Conservation (phyloP, 106 monocot genomes). For the Vanilla planifolia region DNA sequence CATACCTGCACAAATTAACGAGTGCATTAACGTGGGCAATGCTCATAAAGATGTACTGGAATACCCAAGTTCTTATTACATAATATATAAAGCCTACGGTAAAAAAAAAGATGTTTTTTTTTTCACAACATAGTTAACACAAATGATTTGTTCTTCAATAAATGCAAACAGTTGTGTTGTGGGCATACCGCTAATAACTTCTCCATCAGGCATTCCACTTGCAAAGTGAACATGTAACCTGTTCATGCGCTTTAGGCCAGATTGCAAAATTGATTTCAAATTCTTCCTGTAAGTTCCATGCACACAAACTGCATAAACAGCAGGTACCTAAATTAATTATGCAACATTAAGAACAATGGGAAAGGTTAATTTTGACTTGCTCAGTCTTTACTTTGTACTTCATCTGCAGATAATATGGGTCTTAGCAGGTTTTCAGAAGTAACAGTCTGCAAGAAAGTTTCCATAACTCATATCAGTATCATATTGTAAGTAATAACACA, state of each 20-base stretch:
- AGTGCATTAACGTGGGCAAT: no score
- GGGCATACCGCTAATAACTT: constrained; percentile 92
- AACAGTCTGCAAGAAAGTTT: constrained; percentile 42
- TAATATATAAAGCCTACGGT: no score
- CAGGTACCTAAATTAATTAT: not conserved
- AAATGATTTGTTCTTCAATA: no score
- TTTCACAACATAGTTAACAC: no score
- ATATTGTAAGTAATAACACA: not conserved
- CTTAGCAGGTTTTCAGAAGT: constrained; percentile 72
- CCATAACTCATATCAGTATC: not conserved
- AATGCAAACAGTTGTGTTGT: no score
- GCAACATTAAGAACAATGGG: not conserved
- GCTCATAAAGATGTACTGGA: no score
- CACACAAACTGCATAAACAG: constrained; percentile 62
- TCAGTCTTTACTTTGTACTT: constrained; percentile 42
- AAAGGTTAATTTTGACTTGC: not conserved
- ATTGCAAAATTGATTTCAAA: constrained; percentile 81
- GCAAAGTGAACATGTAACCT: constrained; percentile 93
- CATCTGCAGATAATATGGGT: constrained; percentile 76
- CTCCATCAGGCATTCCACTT: constrained; percentile 84
- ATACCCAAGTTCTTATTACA: no score
- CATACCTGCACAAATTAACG: constrained; percentile 59
- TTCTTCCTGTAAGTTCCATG: constrained; percentile 95
- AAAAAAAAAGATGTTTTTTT: no score
- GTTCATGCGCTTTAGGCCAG: constrained; percentile 83